These are phyloP conservation scores for Phytophthora brassicae DNA, from an alignment of 352 stramenopile genomes.

Conservation along the genomic window DNA sequence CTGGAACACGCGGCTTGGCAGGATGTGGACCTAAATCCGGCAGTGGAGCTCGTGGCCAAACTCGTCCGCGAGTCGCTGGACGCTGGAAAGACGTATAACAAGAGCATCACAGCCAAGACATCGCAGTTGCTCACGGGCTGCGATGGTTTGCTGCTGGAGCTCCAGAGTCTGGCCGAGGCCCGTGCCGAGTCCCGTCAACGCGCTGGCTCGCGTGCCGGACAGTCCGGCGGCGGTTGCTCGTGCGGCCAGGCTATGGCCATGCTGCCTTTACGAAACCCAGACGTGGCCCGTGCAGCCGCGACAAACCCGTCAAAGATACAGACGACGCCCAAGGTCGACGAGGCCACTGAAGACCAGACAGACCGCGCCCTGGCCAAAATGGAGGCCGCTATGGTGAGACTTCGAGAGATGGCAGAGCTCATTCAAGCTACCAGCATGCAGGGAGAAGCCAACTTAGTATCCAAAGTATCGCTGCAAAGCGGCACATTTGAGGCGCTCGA, in stretches of 20 bases:
- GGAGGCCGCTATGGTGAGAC: conserved; percentile 65
- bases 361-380: conserved; percentile 78
- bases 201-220: conserved; percentile 30
- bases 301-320: conserved; percentile 13
- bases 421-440: conserved; percentile 86
- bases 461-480: conserved; percentile 68
- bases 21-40: conserved; percentile 82
- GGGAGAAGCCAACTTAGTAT: conserved; percentile 74
- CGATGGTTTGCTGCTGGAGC: conserved; percentile 69
- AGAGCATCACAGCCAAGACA: conserved; percentile 81
- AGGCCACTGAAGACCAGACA: conserved; percentile 75
- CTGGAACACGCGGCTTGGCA: conserved; percentile 75
- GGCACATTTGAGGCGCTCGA: conserved; percentile 62
- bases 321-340: conserved; percentile 37
- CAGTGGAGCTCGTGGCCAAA: conserved; percentile 65
- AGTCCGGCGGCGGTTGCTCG: conserved; percentile 45
- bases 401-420: conserved; percentile 76
- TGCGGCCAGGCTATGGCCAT: conserved; percentile 67
- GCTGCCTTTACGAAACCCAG: conserved; percentile 44
- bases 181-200: conserved; percentile 55
- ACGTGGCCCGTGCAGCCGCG: conserved; percentile 17
- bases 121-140: conserved; percentile 78
- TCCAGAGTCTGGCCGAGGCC: conserved; percentile 69
- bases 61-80: conserved; percentile 72
- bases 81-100: conserved; percentile 85